Base-by-base conservation (phyloP, 768 basidiomycete species). In the Boletus sp. region DNA sequence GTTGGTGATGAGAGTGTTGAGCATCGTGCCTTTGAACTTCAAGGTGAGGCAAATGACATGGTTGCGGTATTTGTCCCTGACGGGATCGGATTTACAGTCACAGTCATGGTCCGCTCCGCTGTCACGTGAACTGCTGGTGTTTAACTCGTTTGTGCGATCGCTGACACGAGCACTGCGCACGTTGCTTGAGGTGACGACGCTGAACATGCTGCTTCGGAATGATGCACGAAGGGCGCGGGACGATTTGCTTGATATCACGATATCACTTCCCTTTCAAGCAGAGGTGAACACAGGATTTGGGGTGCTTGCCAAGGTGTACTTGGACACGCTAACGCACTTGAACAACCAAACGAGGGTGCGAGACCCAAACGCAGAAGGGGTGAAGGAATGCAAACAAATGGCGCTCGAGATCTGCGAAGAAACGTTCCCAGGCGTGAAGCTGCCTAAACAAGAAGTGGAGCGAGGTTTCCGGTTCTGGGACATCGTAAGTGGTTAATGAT, bases 381-480 rank as follows among this genome's bases (percentile, higher is more conserved):
- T 95, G 53, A 80, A 75, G 66, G 86, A 92, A 64, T 90, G 87
- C 47, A 98, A 97, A 71, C 76, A 83, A 51, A 82, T 91, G 79
- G 94, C 94, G 47, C 81, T 98, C 42, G 90, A 89, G 60, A 87
- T 96, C 64, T 90, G 95, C 70, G 94, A 98, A 66, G 90, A 94
- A 69, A 94, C 91, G 54, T 98, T 98, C 80, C 83, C 88, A 18
- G 94, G 92, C 20, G 92, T 99, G 64, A 96, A 94, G 78, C 73
- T 67, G 55, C 92, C 95, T 4, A 85, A 87, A 75, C 77, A 77
- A 58, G 96, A 98, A 79, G 90, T 99, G 56, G 94, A 97, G 74
- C 78, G 96, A 49, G 96, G 96, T 7, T 98, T 99, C 80, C 80
- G 96, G 67, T 99, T 98, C 80, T 99, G 96, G 96, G 94, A 98